These are phyloP conservation scores for Trichocomaceae sp. DNA, from an alignment of 2,329 filamentous ascomycete species.

Conservation along the genomic window DNA sequence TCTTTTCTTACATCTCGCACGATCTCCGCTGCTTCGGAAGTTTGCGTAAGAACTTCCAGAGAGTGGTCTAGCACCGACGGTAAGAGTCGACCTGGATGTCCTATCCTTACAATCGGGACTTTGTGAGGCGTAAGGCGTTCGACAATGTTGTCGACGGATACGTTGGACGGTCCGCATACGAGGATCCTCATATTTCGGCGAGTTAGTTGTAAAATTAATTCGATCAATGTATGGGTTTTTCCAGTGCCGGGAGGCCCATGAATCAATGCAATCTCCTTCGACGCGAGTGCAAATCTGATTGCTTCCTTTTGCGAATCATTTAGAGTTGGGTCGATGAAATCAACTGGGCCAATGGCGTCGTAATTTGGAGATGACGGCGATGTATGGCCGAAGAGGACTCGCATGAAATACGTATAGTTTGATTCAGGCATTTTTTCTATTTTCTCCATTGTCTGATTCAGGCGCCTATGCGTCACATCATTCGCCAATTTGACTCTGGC, in stretches of 20 bases:
- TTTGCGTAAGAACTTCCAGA: conserved; percentile 82
- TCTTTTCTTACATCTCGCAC: conserved; percentile 85
- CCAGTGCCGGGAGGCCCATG: conserved; percentile 94
- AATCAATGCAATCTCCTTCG: conserved; percentile 76
- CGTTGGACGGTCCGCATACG: conserved; percentile 95
- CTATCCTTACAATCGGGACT: conserved; percentile 79
- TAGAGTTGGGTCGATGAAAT: conserved; percentile 51
- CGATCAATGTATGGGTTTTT: conserved; percentile 93
- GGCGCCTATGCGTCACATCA: conserved; percentile 60
- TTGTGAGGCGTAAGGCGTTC: conserved; percentile 81
- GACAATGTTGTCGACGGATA: conserved; percentile 96
- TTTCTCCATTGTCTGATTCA: conserved; percentile 58
- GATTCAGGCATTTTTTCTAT: conserved; percentile 51
- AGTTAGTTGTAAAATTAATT: conserved; percentile 86
- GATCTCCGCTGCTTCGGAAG: conserved; percentile 80
- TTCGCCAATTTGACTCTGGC: conserved; percentile 59
- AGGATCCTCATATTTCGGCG: conserved; percentile 67
- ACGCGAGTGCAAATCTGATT: conserved; percentile 73
- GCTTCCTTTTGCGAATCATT: conserved; percentile 59
- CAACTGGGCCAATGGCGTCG: conserved; percentile 39
- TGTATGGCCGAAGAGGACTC: conserved; percentile 54
- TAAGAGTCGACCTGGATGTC: conserved; percentile 84
- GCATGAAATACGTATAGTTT: conserved; percentile 53
- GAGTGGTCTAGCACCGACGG: conserved; percentile 85
- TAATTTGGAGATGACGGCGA: conserved; percentile 48